Evolutionary conservation across 2,329 filamentous ascomycete genomes (phyloP), one percentile per base, ranked within the genome.

Genomic region (Talaromyces sp.): DNA sequence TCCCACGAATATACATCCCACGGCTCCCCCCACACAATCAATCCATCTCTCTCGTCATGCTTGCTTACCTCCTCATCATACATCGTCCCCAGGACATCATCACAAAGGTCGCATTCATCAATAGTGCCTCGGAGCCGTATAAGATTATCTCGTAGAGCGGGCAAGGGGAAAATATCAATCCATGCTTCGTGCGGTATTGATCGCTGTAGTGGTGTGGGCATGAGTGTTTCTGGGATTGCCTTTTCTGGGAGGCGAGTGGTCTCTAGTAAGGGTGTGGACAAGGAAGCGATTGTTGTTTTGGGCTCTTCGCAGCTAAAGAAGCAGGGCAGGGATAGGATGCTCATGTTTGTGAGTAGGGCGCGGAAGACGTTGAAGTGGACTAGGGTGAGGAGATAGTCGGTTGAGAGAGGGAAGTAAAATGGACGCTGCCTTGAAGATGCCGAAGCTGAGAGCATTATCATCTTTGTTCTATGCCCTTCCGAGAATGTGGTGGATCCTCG

Each of bases 1-100:
- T 77, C 72, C 66, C 74, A 76, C 6, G 70, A 72, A 7, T 27
- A 52, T 0, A 72, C 69, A 63, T 73, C 69, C 73, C 72, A 77
- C 1, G 74, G 66, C 19, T 75, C 72, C 6, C 70, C 71, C 74
- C 73, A 75, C 6, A 74, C 67, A 33, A 72, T 52, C 10, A 75
- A 19, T 9, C 72, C 70, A 10, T 69, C 62, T 52, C 67, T 57
- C 24, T 68, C 61, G 16, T 63, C 14, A 4, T 65, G 60, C 3
- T 57, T 5, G 2, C 37, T 37, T 33, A 59, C 48, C 35, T 65
- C 10, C 3, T 72, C 72, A 24, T 64, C 62, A n/a, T 58, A 64
- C 62, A 64, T 64, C 7, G 62, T 58, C 24, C 67, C 69, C 22
- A 67, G 62, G 8, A 72, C 27, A 64, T 72, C 69, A 11, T 41